Base-by-base conservation (phyloP, 345 rosid species). In the Boechera retrofracta region DNA sequence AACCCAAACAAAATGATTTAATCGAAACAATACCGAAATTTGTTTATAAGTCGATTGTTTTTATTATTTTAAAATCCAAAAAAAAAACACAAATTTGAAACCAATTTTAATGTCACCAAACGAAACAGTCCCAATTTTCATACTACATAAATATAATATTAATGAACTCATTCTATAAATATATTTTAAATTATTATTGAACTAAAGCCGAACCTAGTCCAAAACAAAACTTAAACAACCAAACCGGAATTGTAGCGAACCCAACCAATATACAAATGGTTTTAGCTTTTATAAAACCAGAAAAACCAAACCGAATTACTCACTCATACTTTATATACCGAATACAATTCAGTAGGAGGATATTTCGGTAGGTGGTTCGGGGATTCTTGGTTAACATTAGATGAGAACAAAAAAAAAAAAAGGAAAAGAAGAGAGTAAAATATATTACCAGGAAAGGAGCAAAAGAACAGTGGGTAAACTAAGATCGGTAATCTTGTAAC, bases 391-490 rank as follows among this genome's bases (percentile, higher is more conserved):
- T 36, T 67, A 3, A 3, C 3, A 26, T 26, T 5, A 41, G 2
- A 16, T 48, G 39, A 72, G 24, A 15, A 12, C 2, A 8, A 35
- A 16, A 32, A 32, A 35, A 36, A 36, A 31, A 33, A 9, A 33
- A 4, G 3, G 15, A 0, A 53, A 3, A 77, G 6, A 29, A 26
- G n/a, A 77, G 59, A 32, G 52, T 6, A 32, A 35, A 12, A 53
- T 28, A 15, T 33, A 80, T 44, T 82, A 94, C 98, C 97, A 91
- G 47, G 96, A 91, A 10, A 91, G 48, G 33, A 82, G 67, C 59
- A 86, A 75, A 26, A 91, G 84, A 67, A 75, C 59, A 33, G 64
- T 66, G 0, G 76, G 74, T 52, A 82, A 64, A 10, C 60, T 44
- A 33, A 67, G 74, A 39, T 67, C 44, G 29, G 77, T 56, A 64